phyloP scores from a whole-genome alignment of 306 rosid genomes.

The Acacia melanoxylon region DNA sequence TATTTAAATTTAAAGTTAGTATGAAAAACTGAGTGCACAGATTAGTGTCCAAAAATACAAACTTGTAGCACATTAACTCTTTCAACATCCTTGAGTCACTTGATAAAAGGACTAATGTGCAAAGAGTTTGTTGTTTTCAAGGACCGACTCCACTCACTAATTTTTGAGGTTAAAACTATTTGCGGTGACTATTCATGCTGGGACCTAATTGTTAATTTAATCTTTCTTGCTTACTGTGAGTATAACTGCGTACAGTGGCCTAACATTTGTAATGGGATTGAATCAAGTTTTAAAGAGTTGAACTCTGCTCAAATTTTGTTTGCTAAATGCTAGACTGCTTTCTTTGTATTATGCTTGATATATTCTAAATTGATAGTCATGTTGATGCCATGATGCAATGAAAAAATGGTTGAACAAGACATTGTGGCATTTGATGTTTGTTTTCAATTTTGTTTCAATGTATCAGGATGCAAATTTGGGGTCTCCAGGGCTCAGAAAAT shows the following conservation, averaged over 20 bases:
- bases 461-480: no score
- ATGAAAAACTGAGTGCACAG: not conserved
- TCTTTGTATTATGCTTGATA: no score
- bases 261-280: slow-evolving; percentile 6
- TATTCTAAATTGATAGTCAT: no score
- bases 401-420: no score
- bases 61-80: not conserved
- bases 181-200: no score
- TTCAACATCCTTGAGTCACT: not conserved
- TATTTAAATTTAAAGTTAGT: not conserved
- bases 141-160: not conserved
- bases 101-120: not conserved
- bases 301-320: no score
- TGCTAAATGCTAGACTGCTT: no score
- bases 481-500: no score
- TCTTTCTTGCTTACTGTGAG: not conserved
- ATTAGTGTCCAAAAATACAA: not conserved
- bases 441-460: no score
- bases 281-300: no score
- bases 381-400: no score
- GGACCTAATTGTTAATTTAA: not conserved
- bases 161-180: not conserved
- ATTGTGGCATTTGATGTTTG: no score
- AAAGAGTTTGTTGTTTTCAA: not conserved
- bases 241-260: not conserved